A percentile compares a stretch with the other conserved stretches of the same genome.
These are phyloP conservation scores for Pythium oligandrum DNA, from an alignment of 352 stramenopile species.

Conservation along the genomic window DNA sequence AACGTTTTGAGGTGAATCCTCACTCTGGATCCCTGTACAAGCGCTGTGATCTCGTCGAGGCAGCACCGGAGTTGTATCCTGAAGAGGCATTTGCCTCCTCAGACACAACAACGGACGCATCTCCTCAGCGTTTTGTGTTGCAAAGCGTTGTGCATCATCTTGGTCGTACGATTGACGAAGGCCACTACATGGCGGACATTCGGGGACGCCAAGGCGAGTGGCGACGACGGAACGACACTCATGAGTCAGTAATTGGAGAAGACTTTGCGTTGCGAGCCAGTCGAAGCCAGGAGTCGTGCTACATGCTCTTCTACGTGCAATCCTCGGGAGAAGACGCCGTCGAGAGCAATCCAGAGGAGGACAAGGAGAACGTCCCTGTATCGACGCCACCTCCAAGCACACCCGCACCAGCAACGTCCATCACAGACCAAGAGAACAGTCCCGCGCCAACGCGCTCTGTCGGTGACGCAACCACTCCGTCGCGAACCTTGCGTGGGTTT, in stretches of 20 bases:
- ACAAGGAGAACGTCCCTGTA: slow-evolving; percentile 62
- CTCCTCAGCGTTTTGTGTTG: slow-evolving; percentile 13
- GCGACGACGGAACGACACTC: slow-evolving; percentile 79
- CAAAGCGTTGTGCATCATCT: slow-evolving; percentile 84
- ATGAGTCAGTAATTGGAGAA: slow-evolving; percentile 73
- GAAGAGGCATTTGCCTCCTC: background rate
- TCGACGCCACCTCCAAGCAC: slow-evolving; percentile 1
- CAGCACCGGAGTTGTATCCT: slow-evolving; percentile 24
- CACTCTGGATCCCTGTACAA: slow-evolving; percentile 67
- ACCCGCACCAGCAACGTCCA: background rate
- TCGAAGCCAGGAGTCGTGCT: slow-evolving; percentile 80
- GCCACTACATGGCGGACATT: slow-evolving; percentile 82
- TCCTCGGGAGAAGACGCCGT: slow-evolving; percentile 15
- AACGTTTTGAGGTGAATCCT: slow-evolving; percentile 82
- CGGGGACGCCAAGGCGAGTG: slow-evolving; percentile 45
- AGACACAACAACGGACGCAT: background rate
- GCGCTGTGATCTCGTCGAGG: slow-evolving; percentile 70
- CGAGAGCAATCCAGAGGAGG: slow-evolving; percentile 10
- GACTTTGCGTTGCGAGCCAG: slow-evolving; percentile 69
- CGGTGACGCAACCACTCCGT: too few relatives aligned
- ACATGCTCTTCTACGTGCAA: slow-evolving; percentile 86
- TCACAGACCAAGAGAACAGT: background rate
- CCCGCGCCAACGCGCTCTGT: too few relatives aligned
- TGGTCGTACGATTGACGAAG: slow-evolving; percentile 71
- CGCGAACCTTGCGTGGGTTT: too few relatives aligned